Base-by-base conservation (phyloP, 371 early-diverging fungal species). In the Mortierella sp. region DNA sequence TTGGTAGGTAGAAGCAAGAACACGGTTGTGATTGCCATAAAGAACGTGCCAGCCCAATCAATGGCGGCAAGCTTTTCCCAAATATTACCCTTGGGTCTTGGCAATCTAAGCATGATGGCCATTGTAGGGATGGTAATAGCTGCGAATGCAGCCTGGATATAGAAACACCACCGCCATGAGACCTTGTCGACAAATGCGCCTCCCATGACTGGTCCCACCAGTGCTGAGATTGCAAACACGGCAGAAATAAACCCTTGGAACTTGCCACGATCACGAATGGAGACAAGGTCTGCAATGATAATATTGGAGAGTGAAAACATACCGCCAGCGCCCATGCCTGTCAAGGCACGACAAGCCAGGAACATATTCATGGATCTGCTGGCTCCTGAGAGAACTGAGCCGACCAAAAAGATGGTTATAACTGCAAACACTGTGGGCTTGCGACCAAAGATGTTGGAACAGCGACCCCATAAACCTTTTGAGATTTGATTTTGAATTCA, bases 291-390 rank as follows among this genome's bases (percentile, higher is more conserved):
- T 1, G 93, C 86, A 54, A 95, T 90, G 58, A 94, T 91, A 57
- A 94, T 89, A 60, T 93, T 83, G 47, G 86, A 86, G 61, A 93
- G 76, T 0, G 91, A 85, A 23, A 92, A 82, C 19, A 95, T 82
- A 6, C 96, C 95, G n/a, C 91, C 92, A 34, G 95, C 96, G 37
- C 98, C 97, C 51, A 92, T 77, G 31, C 95, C 95, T 19, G 94
- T 89, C 32, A 94, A 66, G 10, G 91, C 93, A 49, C 96, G 88
- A 19, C 90, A 91, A 26, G 90, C 82, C 17, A 96, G 94, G 29
- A 97, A 85, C 75, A 82, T 74, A 43, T 74, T 78, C 67, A 92
- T 77, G 34, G 75, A 77, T 13, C 68, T 82, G 3, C 90, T 86
- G 54, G 87, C 84, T 54, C 91, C 92, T 60, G 91, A 88, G 51